phyloP scores from a whole-genome alignment of 805 yeast species.

The Ogataea nitratoaversa region DNA sequence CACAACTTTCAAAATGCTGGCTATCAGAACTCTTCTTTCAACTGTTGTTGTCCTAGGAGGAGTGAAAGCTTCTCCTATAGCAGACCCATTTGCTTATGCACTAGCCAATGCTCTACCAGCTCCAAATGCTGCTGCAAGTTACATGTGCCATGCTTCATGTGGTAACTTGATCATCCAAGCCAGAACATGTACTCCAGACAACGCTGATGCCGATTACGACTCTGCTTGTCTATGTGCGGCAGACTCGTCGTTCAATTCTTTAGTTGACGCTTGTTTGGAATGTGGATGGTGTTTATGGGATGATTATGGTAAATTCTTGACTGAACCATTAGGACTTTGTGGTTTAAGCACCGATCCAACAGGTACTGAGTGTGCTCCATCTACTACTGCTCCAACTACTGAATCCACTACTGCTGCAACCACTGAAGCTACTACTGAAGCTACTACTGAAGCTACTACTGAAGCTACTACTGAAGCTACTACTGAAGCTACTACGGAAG shows the following conservation, averaged over 20 bases:
- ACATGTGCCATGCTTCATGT: conserved; percentile 31
- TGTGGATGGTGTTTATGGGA: conserved; percentile 39
- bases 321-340: conserved; percentile 29
- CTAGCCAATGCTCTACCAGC: conserved; percentile 8
- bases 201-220: conserved; percentile 30
- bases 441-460: conserved; percentile 7
- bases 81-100: conserved; percentile 23
- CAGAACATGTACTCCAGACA: conserved; percentile 21
- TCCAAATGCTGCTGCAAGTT: conserved; percentile 24
- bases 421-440: conserved; percentile 4
- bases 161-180: conserved; percentile 30
- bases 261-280: conserved; percentile 29
- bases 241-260: conserved; percentile 23
- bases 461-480: conserved; percentile 7
- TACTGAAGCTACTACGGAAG: conserved; percentile 15
- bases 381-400: conserved; percentile 8
- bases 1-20: background rate
- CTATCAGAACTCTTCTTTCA: conserved; percentile 3
- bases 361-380: conserved; percentile 28
- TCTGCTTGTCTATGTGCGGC: conserved; percentile 28
- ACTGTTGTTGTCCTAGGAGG: conserved; percentile 6
- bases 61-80: conserved; percentile 17
- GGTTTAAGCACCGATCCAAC: conserved; percentile 31
- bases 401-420: conserved; percentile 6
- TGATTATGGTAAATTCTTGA: conserved; percentile 31